Evolutionary conservation across 768 basidiomycete species (phyloP).

Genomic region (Infundibulicybe gibba): DNA sequence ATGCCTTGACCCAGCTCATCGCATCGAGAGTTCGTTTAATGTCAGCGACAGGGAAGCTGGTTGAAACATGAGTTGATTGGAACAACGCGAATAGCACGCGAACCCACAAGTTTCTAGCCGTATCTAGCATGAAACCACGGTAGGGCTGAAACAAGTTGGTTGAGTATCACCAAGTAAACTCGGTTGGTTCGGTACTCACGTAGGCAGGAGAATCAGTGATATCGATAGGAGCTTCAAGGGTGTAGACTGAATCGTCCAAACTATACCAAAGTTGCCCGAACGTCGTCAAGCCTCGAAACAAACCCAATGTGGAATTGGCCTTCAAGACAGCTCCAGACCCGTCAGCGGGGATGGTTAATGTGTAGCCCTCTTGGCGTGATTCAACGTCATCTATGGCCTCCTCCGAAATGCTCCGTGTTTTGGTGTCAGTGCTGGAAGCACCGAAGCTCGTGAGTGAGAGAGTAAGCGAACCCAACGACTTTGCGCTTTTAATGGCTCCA

Average conservation of each 20-base stretch:
- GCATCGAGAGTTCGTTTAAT: conserved; percentile 70
- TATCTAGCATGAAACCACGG: conserved; percentile 79
- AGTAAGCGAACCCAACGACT: conserved; percentile 37
- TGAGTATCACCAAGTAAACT: not conserved
- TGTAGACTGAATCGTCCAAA: conserved; percentile 46
- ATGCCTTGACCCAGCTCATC: conserved; percentile 73
- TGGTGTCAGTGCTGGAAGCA: conserved; percentile 2
- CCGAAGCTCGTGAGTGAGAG: conserved; percentile 35
- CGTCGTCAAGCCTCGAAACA: conserved; percentile 72
- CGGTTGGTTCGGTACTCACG: conserved; percentile 33
- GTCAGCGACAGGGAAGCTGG: conserved; percentile 57
- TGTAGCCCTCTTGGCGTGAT: conserved; percentile 60
- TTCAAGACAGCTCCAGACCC: conserved; percentile 51
- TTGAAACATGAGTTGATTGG: not conserved
- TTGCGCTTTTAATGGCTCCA: conserved; percentile 32
- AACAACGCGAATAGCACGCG: not conserved
- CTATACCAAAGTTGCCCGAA: conserved; percentile 72
- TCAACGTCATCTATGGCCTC: conserved; percentile 50
- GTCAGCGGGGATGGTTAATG: conserved; percentile 50
- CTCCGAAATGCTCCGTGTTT: conserved; percentile 44
- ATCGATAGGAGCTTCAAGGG: conserved; percentile 50
- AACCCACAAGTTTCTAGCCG: conserved; percentile 67
- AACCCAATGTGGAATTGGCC: conserved; percentile 64
- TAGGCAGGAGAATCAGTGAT: conserved; percentile 65
- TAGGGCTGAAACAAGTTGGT: conserved; percentile 44